Conservation (phyloP, 2,329 filamentous ascomycete species). For the Aspergillus felis region DNA sequence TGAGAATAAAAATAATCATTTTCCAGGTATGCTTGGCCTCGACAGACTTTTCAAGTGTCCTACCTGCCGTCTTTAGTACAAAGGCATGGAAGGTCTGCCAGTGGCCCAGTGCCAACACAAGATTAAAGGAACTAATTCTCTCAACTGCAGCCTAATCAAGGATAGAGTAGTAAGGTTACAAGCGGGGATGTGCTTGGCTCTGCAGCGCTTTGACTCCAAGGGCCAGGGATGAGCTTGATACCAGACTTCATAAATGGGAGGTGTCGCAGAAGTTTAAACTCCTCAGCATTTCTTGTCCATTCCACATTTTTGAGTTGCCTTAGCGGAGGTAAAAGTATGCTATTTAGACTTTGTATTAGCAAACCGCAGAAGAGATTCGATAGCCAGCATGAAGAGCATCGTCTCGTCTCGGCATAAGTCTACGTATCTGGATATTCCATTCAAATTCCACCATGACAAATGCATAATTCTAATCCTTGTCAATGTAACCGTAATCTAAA, state of each 20-base stretch:
- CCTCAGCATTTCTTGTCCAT: neutral
- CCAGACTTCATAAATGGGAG: slow-evolving; percentile 5
- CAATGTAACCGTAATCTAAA: neutral
- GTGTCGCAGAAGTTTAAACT: neutral
- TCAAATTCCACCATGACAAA: neutral
- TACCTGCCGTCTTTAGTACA: neutral
- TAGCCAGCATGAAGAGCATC: neutral
- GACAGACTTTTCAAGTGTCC: neutral
- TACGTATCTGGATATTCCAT: neutral
- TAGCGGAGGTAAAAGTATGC: neutral
- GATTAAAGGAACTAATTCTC: neutral
- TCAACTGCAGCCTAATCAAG: neutral
- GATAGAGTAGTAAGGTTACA: neutral
- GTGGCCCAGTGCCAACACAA: no score
- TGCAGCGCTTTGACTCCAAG: slow-evolving; percentile 19
- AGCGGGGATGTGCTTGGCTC: slow-evolving; percentile 17
- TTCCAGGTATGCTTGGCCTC: neutral
- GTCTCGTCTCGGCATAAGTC: no score
- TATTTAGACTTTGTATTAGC: neutral
- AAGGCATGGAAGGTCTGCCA: neutral
- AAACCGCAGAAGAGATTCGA: no score
- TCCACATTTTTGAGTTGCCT: neutral
- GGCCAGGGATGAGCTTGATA: slow-evolving; percentile 3
- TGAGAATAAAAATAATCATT: neutral
- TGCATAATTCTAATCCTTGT: neutral